Evolutionary conservation across 305 asterid species (phyloP), one percentile per base, ranked within the genome.

Genomic region (Petunia hybrid): DNA sequence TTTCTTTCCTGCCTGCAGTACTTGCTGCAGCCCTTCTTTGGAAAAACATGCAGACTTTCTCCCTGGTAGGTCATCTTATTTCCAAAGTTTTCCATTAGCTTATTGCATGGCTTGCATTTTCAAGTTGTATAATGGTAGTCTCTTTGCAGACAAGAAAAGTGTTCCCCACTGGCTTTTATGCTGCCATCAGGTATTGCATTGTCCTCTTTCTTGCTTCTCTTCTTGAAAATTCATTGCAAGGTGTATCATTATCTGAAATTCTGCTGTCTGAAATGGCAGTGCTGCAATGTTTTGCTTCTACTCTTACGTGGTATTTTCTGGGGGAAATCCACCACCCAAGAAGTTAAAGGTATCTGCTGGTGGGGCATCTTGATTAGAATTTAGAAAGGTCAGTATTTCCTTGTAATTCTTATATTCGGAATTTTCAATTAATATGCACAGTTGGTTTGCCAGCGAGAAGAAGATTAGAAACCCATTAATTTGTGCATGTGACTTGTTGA

Each of bases 291-390:
- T 94, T 48, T 87, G 90, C 89, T 95, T 95, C 88, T 95, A 92
- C 66, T 76, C 91, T 8, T 95, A 95, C 38, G 98, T 95, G 86
- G 91, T 95, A 84, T 61, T 95, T 79, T 91, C 98, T 7, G 99
- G 99, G 79, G 99, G 98, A 57, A 95, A 95, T 77, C 99, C 98
- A 63, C 98, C 98, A 40, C 98, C 99, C 40, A 95, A 95, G 94
- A 95, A 93, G 89, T 76, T 73, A 85, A 90, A 91, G 84, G 40
- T 86, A 36, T 68, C 88, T 41, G 85, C 86, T 82, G 83, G 87
- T 81, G 89, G 66, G 78, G 86, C 78, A 83, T 79, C 87, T 89
- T 89, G 82, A 88, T 85, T 87, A 87, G 90, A 53, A 16, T 67
- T 10, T 39, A 61, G 8, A 77, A 84, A 80, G 83, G 85, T 78